A percentile compares a stretch with the other conserved stretches of the same genome.
Conservation (phyloP, 1,139 yeast species). For the Pichia sp. region DNA sequence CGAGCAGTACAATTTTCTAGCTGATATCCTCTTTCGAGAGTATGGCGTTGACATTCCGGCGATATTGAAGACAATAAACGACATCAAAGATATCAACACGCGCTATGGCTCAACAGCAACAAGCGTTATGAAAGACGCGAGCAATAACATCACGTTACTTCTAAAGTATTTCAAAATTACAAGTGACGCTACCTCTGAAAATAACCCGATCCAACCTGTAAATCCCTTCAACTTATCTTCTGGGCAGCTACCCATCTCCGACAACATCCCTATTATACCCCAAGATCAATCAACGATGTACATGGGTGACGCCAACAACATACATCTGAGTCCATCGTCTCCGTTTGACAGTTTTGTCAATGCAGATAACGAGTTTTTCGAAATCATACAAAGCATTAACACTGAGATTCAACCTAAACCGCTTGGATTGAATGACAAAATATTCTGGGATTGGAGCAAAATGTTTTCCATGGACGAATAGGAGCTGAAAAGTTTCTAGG, state of each 20-base stretch:
- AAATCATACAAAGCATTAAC: conserved; percentile 12
- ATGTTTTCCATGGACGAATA: conserved; percentile 5
- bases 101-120: conserved; percentile 11
- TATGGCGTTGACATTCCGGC: conserved; percentile 22
- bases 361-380: conserved; percentile 12
- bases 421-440: conserved; percentile 8
- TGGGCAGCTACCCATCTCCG: not conserved
- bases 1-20: conserved; percentile 9
- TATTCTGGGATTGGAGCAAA: conserved; percentile 17
- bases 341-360: not conserved
- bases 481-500: too few species aligned
- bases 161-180: conserved; percentile 16
- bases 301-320: not conserved
- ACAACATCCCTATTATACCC: not conserved
- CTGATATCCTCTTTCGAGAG: conserved; percentile 20
- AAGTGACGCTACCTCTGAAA: not conserved
- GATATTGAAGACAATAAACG: conserved; percentile 29
- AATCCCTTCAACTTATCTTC: not conserved
- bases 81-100: conserved; percentile 20
- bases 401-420: conserved; percentile 6
- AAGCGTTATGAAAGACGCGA: conserved; percentile 18
- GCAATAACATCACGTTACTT: conserved; percentile 16
- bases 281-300: not conserved
- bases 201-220: not conserved
- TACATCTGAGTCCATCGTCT: not conserved